Evolutionary conservation across 1,284 basidiomycete genomes (phyloP).

Genomic region (Cryptococcus neoformans): DNA sequence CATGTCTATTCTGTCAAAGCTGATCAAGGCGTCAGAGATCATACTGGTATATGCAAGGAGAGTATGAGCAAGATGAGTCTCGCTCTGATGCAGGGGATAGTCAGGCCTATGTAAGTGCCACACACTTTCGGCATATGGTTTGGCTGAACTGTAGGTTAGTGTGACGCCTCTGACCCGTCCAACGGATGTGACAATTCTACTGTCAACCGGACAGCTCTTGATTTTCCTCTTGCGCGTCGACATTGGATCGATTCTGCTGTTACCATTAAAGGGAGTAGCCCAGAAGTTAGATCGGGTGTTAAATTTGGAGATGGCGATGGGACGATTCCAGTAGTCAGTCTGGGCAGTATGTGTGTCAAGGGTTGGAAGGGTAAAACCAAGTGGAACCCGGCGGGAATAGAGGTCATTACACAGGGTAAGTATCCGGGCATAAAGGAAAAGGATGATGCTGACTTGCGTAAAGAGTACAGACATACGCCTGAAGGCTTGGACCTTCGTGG

Average conservation of each 20-base stretch:
- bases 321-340: slow-evolving; percentile 82
- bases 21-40: slow-evolving; percentile 31
- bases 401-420: slow-evolving; percentile 76
- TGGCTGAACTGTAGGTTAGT: slow-evolving; percentile 27
- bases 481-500: slow-evolving; percentile 72
- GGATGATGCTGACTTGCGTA: not conserved
- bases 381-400: slow-evolving; percentile 92
- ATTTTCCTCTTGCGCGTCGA: slow-evolving; percentile 59
- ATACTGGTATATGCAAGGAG: slow-evolving; percentile 66
- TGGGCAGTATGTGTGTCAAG: slow-evolving; percentile 93
- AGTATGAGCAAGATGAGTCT: slow-evolving; percentile 64
- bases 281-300: slow-evolving; percentile 77
- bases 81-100: slow-evolving; percentile 53
- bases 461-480: slow-evolving; percentile 80
- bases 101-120: slow-evolving; percentile 30
- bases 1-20: not conserved
- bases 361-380: slow-evolving; percentile 80
- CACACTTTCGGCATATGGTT: too few species aligned
- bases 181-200: slow-evolving; percentile 50
- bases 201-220: slow-evolving; percentile 55
- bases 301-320: slow-evolving; percentile 94
- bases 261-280: slow-evolving; percentile 60
- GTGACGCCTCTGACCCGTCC: slow-evolving; percentile 44
- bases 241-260: slow-evolving; percentile 83
- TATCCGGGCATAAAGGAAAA: not conserved